A percentile compares a stretch with the other conserved stretches of the same genome.
Conservation (phyloP, 352 stramenopile genomes). For the Phytophthora citricola region DNA sequence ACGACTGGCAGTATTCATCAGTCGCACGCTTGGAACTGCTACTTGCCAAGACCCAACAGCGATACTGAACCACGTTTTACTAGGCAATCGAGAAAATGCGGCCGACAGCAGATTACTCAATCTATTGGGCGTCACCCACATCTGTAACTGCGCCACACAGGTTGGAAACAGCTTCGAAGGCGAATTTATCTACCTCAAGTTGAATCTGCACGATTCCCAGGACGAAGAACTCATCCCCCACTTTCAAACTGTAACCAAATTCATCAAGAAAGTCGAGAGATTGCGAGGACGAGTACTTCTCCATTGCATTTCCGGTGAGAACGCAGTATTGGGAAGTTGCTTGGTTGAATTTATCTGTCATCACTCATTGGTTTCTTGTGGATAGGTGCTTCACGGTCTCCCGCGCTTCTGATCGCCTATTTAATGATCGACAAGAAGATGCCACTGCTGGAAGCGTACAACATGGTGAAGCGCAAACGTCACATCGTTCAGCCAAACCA, state of each 20-base stretch:
- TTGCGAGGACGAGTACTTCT: conserved; percentile 58
- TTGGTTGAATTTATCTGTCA: neutral
- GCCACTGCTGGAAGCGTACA: conserved; percentile 64
- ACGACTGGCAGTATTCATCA: conserved; percentile 34
- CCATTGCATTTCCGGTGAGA: conserved; percentile 58
- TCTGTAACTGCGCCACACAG: conserved; percentile 67
- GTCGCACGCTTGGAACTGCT: conserved; percentile 27
- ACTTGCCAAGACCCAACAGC: conserved; percentile 31
- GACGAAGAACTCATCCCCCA: conserved; percentile 63
- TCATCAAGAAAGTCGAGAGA: conserved; percentile 59
- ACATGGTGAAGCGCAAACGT: conserved; percentile 54
- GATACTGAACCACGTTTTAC: conserved; percentile 58
- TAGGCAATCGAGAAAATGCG: conserved; percentile 56
- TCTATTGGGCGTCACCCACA: conserved; percentile 56
- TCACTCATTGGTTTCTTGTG: neutral
- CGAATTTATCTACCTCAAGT: conserved; percentile 72
- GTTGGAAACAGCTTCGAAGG: conserved; percentile 66
- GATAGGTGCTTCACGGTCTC: conserved; percentile 57
- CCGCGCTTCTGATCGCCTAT: conserved; percentile 65
- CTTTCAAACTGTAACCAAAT: conserved; percentile 60
- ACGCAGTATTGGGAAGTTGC: neutral
- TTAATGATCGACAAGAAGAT: conserved; percentile 78
- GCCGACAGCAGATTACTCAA: conserved; percentile 50
- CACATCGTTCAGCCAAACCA: conserved; percentile 61
- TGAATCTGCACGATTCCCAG: conserved; percentile 55